phyloP scores from a whole-genome alignment of 495 filamentous ascomycete species.

The Aspergillus haitiensis region DNA sequence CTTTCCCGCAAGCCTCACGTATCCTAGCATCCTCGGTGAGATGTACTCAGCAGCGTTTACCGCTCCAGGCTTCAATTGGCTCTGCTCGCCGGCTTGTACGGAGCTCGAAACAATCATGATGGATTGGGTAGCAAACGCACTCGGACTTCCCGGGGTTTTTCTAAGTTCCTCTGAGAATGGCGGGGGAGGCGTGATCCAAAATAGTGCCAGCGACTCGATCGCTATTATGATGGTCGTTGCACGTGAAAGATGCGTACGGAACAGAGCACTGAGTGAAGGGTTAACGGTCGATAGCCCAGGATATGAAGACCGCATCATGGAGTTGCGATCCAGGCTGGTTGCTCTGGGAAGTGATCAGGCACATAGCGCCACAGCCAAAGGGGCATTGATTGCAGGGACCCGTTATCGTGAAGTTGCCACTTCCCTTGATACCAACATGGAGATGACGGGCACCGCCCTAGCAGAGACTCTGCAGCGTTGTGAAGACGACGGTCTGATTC shows the following conservation, averaged over 20 bases:
- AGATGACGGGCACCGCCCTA: constrained; percentile 66
- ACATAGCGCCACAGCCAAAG: constrained; percentile 87
- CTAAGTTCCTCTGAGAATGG: constrained; percentile 68
- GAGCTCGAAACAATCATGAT: constrained; percentile 93
- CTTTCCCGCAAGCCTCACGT: constrained; percentile 83
- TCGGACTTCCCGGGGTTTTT: constrained; percentile 73
- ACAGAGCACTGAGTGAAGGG: constrained; percentile 50
- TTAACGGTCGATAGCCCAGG: constrained; percentile 48
- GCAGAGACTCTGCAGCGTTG: constrained; percentile 60
- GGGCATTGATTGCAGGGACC: constrained; percentile 79
- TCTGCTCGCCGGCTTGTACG: constrained; percentile 92
- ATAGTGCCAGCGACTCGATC: constrained; percentile 85
- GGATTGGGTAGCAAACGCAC: constrained; percentile 83
- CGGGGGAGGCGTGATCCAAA: constrained; percentile 93
- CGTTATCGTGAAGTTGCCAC: constrained; percentile 69
- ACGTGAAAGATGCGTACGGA: constrained; percentile 68
- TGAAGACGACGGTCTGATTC: constrained; percentile 65
- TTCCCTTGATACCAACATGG: constrained; percentile 59
- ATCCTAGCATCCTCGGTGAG: constrained; percentile 88
- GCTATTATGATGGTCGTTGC: constrained; percentile 87
- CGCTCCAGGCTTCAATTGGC: constrained; percentile 94
- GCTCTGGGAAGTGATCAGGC: constrained; percentile 77
- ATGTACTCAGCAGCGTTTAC: constrained; percentile 88
- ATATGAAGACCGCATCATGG: constrained; percentile 60
- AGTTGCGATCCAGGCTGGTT: constrained; percentile 68